Base-by-base conservation (phyloP, 495 filamentous ascomycete genomes). In the Recurvomyces mirabilis region DNA sequence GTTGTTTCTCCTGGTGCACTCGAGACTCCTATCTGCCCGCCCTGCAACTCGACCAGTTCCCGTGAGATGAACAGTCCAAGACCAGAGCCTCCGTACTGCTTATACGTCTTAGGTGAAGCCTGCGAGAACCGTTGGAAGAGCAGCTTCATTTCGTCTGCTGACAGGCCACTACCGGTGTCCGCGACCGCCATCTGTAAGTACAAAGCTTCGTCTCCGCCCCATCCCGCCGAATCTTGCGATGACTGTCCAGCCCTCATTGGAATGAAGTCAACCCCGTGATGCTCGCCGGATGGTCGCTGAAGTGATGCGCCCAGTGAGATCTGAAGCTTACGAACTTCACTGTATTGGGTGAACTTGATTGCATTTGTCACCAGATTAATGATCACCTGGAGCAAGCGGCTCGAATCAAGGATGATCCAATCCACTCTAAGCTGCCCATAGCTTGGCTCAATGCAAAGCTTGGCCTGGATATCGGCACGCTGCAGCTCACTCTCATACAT, bases 41-140 rank as follows among this genome's bases (percentile, higher is more conserved):
- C 84, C 63, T 87, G 83, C 11, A 89, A 57, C 53, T 89, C 82
- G 18, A 78, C 80, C 7, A 93, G 63, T 38, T 79, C 74, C 26
- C 81, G 68, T 20, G 77, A 83, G 42, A 91, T 87, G 62, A 87
- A 91, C 4, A 93, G 67, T 0, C 86, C 86, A 2, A 93, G 69
- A 0, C 86, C 86, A 9, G 77, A 85, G 2, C 86, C 86, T 15
- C 84, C 86, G 47, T 89, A 91, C 29, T 82, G 74, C 1, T 82
- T 74, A 44, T 89, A 82, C 0, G 84, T 89, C 35, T 78, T 71
- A 2, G 83, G 82, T 19, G 72, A 80, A 0, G 82, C 80, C 62
- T 89, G 84, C 1, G 78, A 81, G 60, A 91, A 91, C 11, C 84
- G 71, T 39, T 81, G 76, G 58, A 93, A 93, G 0, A 93, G 67